A percentile compares a stretch with the other conserved stretches of the same genome.
Evolutionary conservation across 306 rosid genomes (phyloP).

Genomic region (Acacia crassicarpa): DNA sequence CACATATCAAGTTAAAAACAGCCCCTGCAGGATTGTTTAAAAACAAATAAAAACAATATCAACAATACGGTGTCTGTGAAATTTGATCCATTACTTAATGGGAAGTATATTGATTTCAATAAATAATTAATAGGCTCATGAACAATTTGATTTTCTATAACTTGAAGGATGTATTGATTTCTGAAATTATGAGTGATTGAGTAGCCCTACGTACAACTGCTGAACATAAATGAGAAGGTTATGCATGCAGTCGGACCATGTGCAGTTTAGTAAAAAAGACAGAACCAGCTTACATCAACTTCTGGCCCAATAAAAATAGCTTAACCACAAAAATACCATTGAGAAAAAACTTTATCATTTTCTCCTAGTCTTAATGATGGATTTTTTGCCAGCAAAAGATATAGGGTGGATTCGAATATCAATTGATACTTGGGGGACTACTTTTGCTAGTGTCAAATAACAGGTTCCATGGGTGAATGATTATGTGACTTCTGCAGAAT

Average conservation of each 20-base stretch:
- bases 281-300: neutral
- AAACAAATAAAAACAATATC: neutral
- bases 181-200: neutral
- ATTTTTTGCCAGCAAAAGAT: neutral
- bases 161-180: neutral
- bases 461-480: no score
- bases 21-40: slow-evolving; percentile 43
- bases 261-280: neutral
- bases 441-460: no score
- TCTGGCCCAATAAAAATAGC: slow-evolving; percentile 14
- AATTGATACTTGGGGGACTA: no score
- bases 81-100: neutral
- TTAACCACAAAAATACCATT: neutral
- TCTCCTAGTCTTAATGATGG: neutral
- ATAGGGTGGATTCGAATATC: neutral
- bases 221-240: neutral
- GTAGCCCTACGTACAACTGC: neutral
- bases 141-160: neutral
- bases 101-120: neutral
- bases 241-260: neutral
- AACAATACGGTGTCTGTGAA: slow-evolving; percentile 4
- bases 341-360: neutral
- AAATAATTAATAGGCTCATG: neutral
- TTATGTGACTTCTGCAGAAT: no score
- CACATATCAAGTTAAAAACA: slow-evolving; percentile 49